These are phyloP conservation scores for Myxozyma geophila DNA, from an alignment of 805 yeast species.

Conservation along the genomic window DNA sequence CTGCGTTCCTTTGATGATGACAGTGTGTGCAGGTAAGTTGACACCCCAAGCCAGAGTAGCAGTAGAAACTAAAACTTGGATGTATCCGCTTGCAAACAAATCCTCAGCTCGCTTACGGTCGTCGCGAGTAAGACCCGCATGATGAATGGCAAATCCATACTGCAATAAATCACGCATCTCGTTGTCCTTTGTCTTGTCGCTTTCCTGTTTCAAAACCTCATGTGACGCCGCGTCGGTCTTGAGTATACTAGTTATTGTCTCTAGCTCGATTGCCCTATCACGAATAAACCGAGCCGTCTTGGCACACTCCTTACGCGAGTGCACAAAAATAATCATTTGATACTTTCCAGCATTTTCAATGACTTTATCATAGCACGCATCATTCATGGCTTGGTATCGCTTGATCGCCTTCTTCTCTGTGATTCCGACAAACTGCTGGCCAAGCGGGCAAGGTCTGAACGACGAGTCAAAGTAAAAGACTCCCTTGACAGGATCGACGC, in stretches of 20 bases:
- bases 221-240: slow-evolving; percentile 54
- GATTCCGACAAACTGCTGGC: slow-evolving; percentile 52
- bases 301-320: slow-evolving; percentile 56
- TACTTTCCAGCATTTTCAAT: slow-evolving; percentile 45
- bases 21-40: slow-evolving; percentile 65
- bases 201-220: slow-evolving; percentile 28
- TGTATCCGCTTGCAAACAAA: slow-evolving; percentile 50
- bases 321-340: slow-evolving; percentile 48
- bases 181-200: slow-evolving; percentile 26
- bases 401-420: slow-evolving; percentile 55
- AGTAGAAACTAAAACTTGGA: slow-evolving; percentile 59
- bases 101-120: slow-evolving; percentile 56
- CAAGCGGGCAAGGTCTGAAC: slow-evolving; percentile 53
- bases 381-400: slow-evolving; percentile 74
- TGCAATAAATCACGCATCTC: slow-evolving; percentile 32
- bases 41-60: slow-evolving; percentile 67
- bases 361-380: slow-evolving; percentile 54
- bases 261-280: slow-evolving; percentile 51
- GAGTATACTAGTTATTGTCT: slow-evolving; percentile 52
- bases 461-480: slow-evolving; percentile 67
- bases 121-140: slow-evolving; percentile 58
- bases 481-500: slow-evolving; percentile 81
- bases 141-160: slow-evolving; percentile 58
- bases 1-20: slow-evolving; percentile 62
- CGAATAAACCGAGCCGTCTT: slow-evolving; percentile 50